Evolutionary conservation across 192 early-diverging fungal genomes (phyloP).

Genomic region (Rhizophagus prolifer): DNA sequence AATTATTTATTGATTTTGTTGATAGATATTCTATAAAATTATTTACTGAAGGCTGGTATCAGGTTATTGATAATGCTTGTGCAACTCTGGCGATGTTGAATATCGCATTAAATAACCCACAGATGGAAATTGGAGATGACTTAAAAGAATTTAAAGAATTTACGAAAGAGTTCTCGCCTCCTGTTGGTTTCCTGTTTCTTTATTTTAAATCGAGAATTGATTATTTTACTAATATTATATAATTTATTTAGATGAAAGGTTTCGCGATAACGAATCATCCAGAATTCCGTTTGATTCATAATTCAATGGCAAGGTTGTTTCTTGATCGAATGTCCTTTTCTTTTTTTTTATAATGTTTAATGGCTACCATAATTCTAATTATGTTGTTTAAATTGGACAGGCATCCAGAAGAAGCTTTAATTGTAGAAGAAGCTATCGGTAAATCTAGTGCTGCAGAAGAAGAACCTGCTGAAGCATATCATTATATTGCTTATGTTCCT

Average conservation of each 20-base stretch:
- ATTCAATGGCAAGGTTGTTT: slow-evolving; percentile 52
- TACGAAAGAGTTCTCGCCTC: slow-evolving; percentile 56
- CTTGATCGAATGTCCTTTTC: not conserved
- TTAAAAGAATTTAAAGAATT: slow-evolving; percentile 59
- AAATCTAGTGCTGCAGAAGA: not conserved
- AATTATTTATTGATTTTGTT: not conserved
- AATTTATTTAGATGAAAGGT: slow-evolving; percentile 44
- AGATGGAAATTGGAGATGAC: slow-evolving; percentile 56
- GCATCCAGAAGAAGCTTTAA: slow-evolving; percentile 1
- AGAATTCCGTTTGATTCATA: slow-evolving; percentile 56
- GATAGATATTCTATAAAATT: slow-evolving; percentile 21
- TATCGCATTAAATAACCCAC: slow-evolving; percentile 57
- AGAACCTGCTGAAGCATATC: not conserved
- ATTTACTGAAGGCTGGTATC: not conserved
- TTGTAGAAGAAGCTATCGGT: slow-evolving; percentile 4
- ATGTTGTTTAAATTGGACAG: not conserved
- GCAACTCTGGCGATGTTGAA: slow-evolving; percentile 70
- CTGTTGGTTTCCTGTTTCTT: slow-evolving; percentile 34
- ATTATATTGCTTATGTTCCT: slow-evolving; percentile 24
- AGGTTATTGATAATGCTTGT: slow-evolving; percentile 70
- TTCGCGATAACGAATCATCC: slow-evolving; percentile 61
- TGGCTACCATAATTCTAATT: not conserved
- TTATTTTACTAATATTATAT: not conserved
- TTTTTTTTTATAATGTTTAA: not conserved
- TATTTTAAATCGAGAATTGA: not conserved